Evolutionary conservation across 768 basidiomycete genomes (phyloP).

Genomic region (Hygrophorus russula): DNA sequence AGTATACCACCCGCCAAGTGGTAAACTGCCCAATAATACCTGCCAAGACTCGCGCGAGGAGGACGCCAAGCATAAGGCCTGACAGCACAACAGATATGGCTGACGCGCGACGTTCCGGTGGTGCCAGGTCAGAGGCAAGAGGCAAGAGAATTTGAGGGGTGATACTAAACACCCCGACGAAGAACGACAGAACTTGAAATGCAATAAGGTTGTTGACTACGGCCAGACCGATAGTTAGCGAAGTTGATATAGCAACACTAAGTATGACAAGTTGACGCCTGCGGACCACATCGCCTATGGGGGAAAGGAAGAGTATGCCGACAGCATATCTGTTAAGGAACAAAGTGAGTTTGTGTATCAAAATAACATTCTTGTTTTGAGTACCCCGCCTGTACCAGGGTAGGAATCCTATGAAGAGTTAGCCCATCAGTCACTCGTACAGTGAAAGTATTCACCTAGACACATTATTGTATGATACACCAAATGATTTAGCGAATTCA

Average conservation of each 20-base stretch:
- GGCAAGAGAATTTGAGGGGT: slow-evolving; percentile 70
- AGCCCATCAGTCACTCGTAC: background rate
- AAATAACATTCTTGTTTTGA: background rate
- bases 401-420: slow-evolving; percentile 14
- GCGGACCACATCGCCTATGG: slow-evolving; percentile 75
- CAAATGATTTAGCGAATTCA: slow-evolving; percentile 29
- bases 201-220: slow-evolving; percentile 45
- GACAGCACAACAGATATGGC: slow-evolving; percentile 69
- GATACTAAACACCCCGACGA: slow-evolving; percentile 63
- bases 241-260: slow-evolving; percentile 39
- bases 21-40: slow-evolving; percentile 66
- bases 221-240: slow-evolving; percentile 63
- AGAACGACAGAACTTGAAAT: slow-evolving; percentile 59
- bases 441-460: slow-evolving; percentile 11
- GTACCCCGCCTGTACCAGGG: slow-evolving; percentile 41
- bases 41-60: slow-evolving; percentile 63
- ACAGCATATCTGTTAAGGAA: slow-evolving; percentile 44
- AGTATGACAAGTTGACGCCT: slow-evolving; percentile 59
- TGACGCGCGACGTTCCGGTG: slow-evolving; percentile 57
- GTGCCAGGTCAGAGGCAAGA: slow-evolving; percentile 74
- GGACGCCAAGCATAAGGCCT: slow-evolving; percentile 58
- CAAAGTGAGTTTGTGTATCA: background rate
- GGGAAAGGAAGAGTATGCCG: slow-evolving; percentile 66
- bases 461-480: slow-evolving; percentile 15
- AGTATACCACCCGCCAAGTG: slow-evolving; percentile 69